phyloP scores from a whole-genome alignment of 2,329 filamentous ascomycete genomes.

The Bipolaris victoriae region DNA sequence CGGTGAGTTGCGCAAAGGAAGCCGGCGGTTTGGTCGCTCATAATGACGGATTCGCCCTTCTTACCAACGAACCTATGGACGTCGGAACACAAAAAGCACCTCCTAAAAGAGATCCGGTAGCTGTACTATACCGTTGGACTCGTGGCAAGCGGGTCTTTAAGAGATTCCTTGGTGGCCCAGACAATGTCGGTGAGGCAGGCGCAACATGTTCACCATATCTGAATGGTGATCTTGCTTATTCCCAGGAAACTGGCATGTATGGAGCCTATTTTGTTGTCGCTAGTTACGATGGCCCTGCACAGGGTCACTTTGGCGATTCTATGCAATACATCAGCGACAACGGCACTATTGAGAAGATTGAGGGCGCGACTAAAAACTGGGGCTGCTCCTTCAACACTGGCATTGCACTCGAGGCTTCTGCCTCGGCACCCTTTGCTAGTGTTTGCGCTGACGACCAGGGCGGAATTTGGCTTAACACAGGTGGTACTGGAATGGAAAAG shows the following conservation, averaged over 20 bases:
- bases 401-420: slow-evolving; percentile 67
- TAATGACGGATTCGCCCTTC: slow-evolving; percentile 67
- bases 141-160: slow-evolving; percentile 63
- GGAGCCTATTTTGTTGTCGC: slow-evolving; percentile 69
- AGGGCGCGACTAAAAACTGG: slow-evolving; percentile 62
- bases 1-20: slow-evolving; percentile 62
- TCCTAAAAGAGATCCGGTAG: slow-evolving; percentile 57
- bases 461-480: slow-evolving; percentile 68
- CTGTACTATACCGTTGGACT: slow-evolving; percentile 66
- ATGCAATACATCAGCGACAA: slow-evolving; percentile 58
- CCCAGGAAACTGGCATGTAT: slow-evolving; percentile 61
- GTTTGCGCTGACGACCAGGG: slow-evolving; percentile 69
- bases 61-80: slow-evolving; percentile 64
- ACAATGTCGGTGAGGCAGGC: slow-evolving; percentile 56
- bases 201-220: slow-evolving; percentile 62
- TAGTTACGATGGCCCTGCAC: slow-evolving; percentile 60
- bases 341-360: slow-evolving; percentile 59
- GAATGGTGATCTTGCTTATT: slow-evolving; percentile 68
- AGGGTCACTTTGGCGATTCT: slow-evolving; percentile 65
- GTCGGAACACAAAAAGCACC: slow-evolving; percentile 59
- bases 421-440: slow-evolving; percentile 63
- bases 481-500: slow-evolving; percentile 66
- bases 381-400: slow-evolving; percentile 70
- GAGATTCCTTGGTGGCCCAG: slow-evolving; percentile 65
- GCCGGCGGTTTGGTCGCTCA: slow-evolving; percentile 66